phyloP scores from a whole-genome alignment of 768 basidiomycete species.

The Lactarius pseudohatsudake region DNA sequence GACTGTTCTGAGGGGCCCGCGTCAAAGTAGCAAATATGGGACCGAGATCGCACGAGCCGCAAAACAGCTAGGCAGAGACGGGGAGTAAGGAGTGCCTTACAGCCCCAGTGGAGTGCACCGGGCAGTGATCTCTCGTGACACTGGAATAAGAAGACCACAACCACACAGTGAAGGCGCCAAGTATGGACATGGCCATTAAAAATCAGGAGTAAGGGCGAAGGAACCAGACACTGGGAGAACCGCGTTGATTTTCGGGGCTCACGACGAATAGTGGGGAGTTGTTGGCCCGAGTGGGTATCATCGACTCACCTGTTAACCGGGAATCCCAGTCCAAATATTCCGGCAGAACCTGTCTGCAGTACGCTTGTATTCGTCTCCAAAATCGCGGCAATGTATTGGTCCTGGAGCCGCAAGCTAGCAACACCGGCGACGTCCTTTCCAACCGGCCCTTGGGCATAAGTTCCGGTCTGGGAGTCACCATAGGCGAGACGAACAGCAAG shows the following conservation, averaged over 20 bases:
- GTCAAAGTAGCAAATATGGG: neutral
- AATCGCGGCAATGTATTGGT: constrained; percentile 66
- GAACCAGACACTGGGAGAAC: neutral
- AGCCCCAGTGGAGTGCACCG: neutral
- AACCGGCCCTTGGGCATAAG: constrained; percentile 62
- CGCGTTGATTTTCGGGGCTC: neutral
- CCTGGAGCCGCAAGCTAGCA: constrained; percentile 48
- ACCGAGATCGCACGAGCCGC: neutral
- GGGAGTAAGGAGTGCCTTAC: neutral
- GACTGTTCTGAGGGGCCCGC: neutral
- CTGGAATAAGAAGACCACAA: neutral
- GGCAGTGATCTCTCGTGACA: neutral
- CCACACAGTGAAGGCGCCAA: neutral
- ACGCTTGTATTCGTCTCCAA: constrained; percentile 68
- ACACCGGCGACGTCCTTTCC: constrained; percentile 58
- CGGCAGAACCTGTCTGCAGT: constrained; percentile 53
- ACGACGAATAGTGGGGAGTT: neutral
- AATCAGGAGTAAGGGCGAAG: neutral
- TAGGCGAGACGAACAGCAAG: constrained; percentile 55
- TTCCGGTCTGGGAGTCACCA: constrained; percentile 71
- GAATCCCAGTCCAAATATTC: constrained; percentile 76
- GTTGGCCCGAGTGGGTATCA: too few species aligned
- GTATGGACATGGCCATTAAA: neutral
- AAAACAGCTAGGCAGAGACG: neutral
- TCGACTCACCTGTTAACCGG: constrained; percentile 61